Conservation (phyloP, 306 rosid species). For the Cotoneaster glaucophyllus region DNA sequence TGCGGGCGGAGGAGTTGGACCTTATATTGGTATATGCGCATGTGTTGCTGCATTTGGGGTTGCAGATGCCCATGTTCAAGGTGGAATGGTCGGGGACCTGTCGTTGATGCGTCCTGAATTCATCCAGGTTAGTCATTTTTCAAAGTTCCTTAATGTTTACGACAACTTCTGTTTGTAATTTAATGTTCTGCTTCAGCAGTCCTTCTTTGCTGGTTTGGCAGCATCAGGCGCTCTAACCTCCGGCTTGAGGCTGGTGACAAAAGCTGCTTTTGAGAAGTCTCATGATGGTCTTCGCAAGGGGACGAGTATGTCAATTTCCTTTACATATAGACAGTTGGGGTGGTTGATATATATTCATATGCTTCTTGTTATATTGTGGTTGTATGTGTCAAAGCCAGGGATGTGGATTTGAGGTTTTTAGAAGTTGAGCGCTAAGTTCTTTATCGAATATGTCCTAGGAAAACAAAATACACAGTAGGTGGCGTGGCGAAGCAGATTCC, state of each 20-base stretch:
- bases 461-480: neutral
- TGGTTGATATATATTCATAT: neutral
- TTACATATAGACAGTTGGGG: neutral
- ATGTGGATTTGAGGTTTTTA: neutral
- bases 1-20: conserved; percentile 64
- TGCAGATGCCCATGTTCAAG: conserved; percentile 70
- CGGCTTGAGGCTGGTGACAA: conserved; percentile 56
- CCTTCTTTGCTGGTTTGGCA: conserved; percentile 72
- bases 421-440: neutral
- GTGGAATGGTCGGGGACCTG: conserved; percentile 78
- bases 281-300: conserved; percentile 82
- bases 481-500: neutral
- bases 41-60: conserved; percentile 62
- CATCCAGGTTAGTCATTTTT: conserved; percentile 48
- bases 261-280: conserved; percentile 52
- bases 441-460: neutral
- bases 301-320: conserved; percentile 43
- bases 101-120: conserved; percentile 64
- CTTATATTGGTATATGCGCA: conserved; percentile 49
- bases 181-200: conserved; percentile 34
- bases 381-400: neutral
- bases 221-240: conserved; percentile 78
- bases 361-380: neutral
- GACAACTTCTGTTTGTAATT: neutral
- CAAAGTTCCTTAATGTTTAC: neutral